Conservation (phyloP, 2,329 filamentous ascomycete species). For the Botrytis squamosa region DNA sequence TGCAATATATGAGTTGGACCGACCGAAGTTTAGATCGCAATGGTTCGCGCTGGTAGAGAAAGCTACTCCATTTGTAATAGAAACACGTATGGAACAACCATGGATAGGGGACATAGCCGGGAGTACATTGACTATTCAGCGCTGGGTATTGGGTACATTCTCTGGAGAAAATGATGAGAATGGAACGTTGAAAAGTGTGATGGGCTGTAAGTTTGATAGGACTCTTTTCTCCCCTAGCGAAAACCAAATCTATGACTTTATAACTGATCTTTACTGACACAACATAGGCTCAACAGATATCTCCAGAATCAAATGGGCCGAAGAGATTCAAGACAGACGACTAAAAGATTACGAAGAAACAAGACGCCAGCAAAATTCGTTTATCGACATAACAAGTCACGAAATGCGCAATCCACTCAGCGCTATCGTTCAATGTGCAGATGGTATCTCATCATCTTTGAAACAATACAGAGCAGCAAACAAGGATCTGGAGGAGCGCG, state of each 20-base stretch:
- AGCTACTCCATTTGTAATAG: conserved; percentile 9
- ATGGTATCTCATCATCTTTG: conserved; percentile 56
- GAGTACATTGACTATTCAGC: conserved; percentile 65
- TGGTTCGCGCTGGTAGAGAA: conserved; percentile 20
- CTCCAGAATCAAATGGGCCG: conserved; percentile 71
- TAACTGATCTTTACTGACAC: conserved; percentile 38
- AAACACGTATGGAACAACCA: conserved; percentile 20
- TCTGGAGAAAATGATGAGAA: conserved; percentile 67
- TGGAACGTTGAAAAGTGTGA: conserved; percentile 69
- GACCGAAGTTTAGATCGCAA: conserved; percentile 13
- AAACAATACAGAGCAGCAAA: conserved; percentile 37
- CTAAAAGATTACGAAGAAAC: conserved; percentile 53
- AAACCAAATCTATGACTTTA: conserved; percentile 33
- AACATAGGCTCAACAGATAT: conserved; percentile 73
- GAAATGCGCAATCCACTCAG: conserved; percentile 73
- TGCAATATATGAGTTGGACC: conserved; percentile 18
- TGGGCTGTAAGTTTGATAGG: conserved; percentile 47
- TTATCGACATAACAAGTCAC: conserved; percentile 66
- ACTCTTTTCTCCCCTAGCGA: neutral
- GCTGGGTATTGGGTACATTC: conserved; percentile 75
- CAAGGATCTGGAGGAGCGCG: conserved; percentile 38
- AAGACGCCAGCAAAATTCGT: conserved; percentile 72
- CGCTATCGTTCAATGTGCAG: conserved; percentile 62
- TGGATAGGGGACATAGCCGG: conserved; percentile 55
- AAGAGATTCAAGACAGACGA: conserved; percentile 45